phyloP scores from a whole-genome alignment of 2,329 filamentous ascomycete species.

The Aspergillus novoparasiticus region DNA sequence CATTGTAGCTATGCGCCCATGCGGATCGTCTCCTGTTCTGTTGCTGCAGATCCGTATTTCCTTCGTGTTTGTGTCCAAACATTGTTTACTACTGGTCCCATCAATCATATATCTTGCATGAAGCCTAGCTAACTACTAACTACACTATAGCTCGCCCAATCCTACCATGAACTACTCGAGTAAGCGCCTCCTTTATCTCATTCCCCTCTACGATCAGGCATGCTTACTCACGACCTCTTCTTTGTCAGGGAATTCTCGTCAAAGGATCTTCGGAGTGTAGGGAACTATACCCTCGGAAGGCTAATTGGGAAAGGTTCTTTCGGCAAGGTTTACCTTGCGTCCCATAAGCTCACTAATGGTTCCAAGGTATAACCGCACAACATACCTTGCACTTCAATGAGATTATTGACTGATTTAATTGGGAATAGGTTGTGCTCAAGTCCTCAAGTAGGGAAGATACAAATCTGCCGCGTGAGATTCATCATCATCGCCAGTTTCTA shows the following conservation, averaged over 20 bases:
- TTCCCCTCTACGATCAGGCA: not conserved
- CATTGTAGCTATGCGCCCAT: not conserved
- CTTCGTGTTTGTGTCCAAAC: not conserved
- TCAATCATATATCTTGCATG: not conserved
- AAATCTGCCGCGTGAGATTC: conserved; percentile 95
- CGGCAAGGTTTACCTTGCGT: conserved; percentile 94
- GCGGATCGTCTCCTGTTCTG: not conserved
- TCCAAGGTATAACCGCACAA: conserved; percentile 71
- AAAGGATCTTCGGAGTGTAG: conserved; percentile 86
- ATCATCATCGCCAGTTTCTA: conserved; percentile 96
- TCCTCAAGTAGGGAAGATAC: conserved; percentile 94
- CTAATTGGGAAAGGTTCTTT: conserved; percentile 98
- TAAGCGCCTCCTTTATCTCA: conserved; percentile 52
- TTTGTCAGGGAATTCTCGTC: conserved; percentile 81
- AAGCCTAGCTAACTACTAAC: conserved; percentile 2
- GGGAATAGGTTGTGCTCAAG: conserved; percentile 85
- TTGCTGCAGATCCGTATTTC: not conserved
- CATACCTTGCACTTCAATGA: not conserved
- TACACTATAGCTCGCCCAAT: conserved; percentile 77
- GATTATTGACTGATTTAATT: not conserved
- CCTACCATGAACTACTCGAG: conserved; percentile 95
- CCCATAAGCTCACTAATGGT: conserved; percentile 96
- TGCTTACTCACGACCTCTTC: conserved; percentile 5
- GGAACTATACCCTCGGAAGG: conserved; percentile 89
- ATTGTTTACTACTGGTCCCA: not conserved